Percentiles rank a stretch among this genome's conserved stretches.
These are phyloP conservation scores for Coniochaeta sp. DNA, from an alignment of 2,329 filamentous ascomycete genomes.

Conservation along the genomic window DNA sequence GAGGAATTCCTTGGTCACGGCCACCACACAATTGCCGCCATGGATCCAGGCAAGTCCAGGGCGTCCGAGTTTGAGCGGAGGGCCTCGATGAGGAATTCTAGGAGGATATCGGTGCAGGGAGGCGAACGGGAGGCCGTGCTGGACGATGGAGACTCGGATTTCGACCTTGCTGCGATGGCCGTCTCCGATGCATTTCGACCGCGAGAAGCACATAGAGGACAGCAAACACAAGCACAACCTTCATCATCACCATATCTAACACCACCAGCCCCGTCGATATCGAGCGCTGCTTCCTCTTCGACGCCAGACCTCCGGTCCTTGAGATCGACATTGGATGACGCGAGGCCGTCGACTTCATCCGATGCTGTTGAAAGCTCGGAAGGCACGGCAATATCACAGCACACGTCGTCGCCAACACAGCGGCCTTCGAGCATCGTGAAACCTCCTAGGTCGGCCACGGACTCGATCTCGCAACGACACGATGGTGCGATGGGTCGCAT, in stretches of 20 bases:
- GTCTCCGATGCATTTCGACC: slow-evolving; percentile 47
- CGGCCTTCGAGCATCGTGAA: slow-evolving; percentile 48
- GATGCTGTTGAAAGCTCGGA: slow-evolving; percentile 10
- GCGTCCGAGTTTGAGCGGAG: slow-evolving; percentile 28
- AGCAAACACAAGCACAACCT: not conserved
- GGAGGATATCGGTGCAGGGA: slow-evolving; percentile 24
- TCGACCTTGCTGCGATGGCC: slow-evolving; percentile 37
- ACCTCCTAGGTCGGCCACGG: slow-evolving; percentile 32
- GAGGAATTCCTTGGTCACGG: not conserved
- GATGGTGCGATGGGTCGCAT: slow-evolving; percentile 34
- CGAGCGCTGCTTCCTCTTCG: not conserved
- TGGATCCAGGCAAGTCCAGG: not conserved
- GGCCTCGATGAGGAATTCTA: slow-evolving; percentile 33
- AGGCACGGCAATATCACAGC: slow-evolving; percentile 12
- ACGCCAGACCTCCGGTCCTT: slow-evolving; percentile 5
- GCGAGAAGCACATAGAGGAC: slow-evolving; percentile 3
- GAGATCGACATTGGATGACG: slow-evolving; percentile 14
- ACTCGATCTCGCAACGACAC: slow-evolving; percentile 43
- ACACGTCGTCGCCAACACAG: slow-evolving; percentile 23
- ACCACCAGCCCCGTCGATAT: slow-evolving; percentile 10
- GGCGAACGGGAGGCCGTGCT: slow-evolving; percentile 13
- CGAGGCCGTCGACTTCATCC: slow-evolving; percentile 10
- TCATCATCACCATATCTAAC: not conserved
- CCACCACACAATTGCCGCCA: not conserved
- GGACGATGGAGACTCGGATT: slow-evolving; percentile 32